These are phyloP conservation scores for Oryza nivara DNA, from an alignment of 176 grass and related monocot genomes.

Conservation along the genomic window DNA sequence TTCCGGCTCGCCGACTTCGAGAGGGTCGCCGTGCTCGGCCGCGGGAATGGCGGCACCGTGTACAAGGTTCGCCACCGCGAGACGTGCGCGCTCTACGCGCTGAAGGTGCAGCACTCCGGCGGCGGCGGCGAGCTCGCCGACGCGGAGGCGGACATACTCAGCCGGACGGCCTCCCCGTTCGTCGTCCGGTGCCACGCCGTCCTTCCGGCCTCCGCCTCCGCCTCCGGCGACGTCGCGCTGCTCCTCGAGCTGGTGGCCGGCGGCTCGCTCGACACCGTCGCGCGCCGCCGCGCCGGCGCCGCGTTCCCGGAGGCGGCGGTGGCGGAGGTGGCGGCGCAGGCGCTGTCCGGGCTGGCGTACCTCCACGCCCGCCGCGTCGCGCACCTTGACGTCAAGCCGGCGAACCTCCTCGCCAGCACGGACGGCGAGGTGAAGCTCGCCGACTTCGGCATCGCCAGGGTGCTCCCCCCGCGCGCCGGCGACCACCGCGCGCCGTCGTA, in stretches of 20 bases:
- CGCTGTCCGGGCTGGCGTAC: constrained; percentile 42
- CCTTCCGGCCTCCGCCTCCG: not conserved
- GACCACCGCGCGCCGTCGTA: constrained; percentile 49
- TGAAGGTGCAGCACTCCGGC: constrained; percentile 45
- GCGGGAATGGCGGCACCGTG: constrained; percentile 57
- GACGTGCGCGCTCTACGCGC: constrained; percentile 50
- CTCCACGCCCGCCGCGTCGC: constrained; percentile 52
- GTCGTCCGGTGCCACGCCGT: constrained; percentile 56
- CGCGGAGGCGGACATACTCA: constrained; percentile 38
- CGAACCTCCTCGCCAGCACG: constrained; percentile 43
- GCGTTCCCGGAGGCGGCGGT: constrained; percentile 56
- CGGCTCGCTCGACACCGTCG: constrained; percentile 46
- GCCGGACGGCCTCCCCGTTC: constrained; percentile 43
- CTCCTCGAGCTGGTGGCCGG: constrained; percentile 59
- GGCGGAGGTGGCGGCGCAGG: constrained; percentile 53
- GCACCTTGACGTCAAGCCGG: constrained; percentile 59
- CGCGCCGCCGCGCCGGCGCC: not conserved
- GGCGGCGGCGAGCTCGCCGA: not conserved
- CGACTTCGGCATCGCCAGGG: constrained; percentile 57
- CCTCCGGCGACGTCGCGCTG: constrained; percentile 35
- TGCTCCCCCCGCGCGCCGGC: constrained; percentile 38
- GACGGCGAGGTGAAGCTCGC: constrained; percentile 57
- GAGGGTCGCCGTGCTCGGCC: constrained; percentile 47
- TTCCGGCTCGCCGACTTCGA: constrained; percentile 59
- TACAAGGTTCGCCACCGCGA: constrained; percentile 66